Conservation (phyloP, 2,329 filamentous ascomycete species). For the Neoarthrinium moseri region DNA sequence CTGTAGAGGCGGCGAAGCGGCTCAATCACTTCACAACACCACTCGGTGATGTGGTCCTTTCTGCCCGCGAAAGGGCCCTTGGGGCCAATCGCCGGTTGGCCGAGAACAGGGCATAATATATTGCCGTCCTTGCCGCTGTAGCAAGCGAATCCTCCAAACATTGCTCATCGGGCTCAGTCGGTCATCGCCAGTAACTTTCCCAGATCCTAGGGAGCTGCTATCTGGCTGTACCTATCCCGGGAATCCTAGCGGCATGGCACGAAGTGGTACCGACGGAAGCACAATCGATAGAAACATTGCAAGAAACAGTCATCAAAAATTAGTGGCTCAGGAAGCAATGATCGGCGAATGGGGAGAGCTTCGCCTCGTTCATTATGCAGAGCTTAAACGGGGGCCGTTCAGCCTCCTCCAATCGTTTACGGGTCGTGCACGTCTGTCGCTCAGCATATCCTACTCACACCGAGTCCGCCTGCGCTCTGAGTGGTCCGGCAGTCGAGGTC, state of each 20-base stretch:
- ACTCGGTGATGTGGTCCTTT: background rate
- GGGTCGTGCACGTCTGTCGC: slow-evolving; percentile 1
- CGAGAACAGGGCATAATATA: background rate
- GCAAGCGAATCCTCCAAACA: background rate
- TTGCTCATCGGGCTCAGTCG: background rate
- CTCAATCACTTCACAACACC: slow-evolving; percentile 3
- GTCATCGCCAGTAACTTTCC: too few species aligned
- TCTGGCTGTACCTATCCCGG: too few species aligned
- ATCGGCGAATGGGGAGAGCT: slow-evolving; percentile 5
- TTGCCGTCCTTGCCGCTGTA: slow-evolving; percentile 7
- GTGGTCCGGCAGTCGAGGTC: slow-evolving; percentile 1
- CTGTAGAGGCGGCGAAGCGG: slow-evolving; percentile 3
- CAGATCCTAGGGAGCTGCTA: too few species aligned
- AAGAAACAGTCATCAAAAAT: slow-evolving; percentile 5
- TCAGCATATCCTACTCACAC: background rate
- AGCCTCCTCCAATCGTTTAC: slow-evolving; percentile 1
- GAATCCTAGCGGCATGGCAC: too few species aligned
- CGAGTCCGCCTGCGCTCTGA: background rate
- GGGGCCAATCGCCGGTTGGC: background rate
- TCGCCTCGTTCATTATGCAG: slow-evolving; percentile 3
- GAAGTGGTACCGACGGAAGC: too few species aligned
- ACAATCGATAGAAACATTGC: background rate
- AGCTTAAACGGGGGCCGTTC: slow-evolving; percentile 1
- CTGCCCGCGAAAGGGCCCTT: background rate
- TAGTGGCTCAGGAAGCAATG: slow-evolving; percentile 8